Percentiles rank a stretch among this genome's conserved stretches.
phyloP scores from a whole-genome alignment of 208 protist genomes.

The Leishmania lainsoni region DNA sequence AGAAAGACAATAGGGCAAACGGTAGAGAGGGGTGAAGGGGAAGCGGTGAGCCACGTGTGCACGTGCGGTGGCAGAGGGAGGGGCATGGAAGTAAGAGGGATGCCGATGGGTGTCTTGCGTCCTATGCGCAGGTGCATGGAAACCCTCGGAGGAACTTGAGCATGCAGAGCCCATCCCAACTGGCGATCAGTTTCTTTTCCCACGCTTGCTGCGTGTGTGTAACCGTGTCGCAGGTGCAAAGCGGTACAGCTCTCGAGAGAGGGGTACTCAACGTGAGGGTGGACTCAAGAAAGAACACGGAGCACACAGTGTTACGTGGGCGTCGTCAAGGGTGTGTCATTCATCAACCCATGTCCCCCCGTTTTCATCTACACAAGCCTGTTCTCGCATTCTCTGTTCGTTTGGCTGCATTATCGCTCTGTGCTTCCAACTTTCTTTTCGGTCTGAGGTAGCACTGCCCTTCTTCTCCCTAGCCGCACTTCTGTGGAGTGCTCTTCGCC shows the following conservation, averaged over 20 bases:
- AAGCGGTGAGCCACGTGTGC: background rate
- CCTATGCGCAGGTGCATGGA: background rate
- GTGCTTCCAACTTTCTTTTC: background rate
- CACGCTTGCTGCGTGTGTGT: background rate
- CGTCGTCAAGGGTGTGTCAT: background rate
- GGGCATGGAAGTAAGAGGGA: background rate
- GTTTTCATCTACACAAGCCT: background rate
- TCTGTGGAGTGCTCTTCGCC: background rate
- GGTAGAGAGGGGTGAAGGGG: background rate
- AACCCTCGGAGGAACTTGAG: background rate
- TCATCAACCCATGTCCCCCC: background rate
- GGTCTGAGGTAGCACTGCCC: background rate
- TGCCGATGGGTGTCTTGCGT: background rate
- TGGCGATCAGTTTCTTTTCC: too few species aligned
- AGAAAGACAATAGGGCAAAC: background rate
- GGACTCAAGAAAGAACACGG: background rate
- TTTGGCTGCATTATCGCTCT: background rate
- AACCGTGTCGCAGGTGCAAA: background rate
- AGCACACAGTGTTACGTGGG: background rate
- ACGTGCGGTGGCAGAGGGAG: background rate
- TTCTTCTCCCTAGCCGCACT: background rate
- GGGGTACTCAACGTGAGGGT: background rate
- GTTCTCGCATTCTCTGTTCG: background rate
- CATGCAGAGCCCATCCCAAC: background rate
- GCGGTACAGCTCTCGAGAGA: background rate